Percentiles rank a stretch among this genome's conserved stretches.
These are phyloP conservation scores for Yamadazyma conglobata DNA, from an alignment of 1,139 yeast genomes.

Conservation along the genomic window DNA sequence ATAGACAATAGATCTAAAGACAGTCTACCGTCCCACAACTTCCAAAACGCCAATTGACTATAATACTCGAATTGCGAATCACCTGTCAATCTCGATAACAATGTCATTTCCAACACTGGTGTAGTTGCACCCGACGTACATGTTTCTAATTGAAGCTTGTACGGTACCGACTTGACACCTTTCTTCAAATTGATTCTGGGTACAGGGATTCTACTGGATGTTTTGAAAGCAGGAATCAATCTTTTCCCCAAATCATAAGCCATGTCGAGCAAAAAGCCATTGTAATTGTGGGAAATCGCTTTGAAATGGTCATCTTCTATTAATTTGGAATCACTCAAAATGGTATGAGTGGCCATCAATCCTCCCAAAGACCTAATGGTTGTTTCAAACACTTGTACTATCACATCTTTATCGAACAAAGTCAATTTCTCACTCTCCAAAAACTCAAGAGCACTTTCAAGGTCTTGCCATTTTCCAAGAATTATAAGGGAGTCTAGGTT, in stretches of 20 bases:
- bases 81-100: conserved; percentile 69
- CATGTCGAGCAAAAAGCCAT: conserved; percentile 63
- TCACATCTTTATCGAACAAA: conserved; percentile 59
- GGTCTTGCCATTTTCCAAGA: conserved; percentile 58
- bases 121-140: conserved; percentile 88
- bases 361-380: conserved; percentile 82
- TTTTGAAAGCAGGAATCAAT: conserved; percentile 62
- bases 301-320: conserved; percentile 5
- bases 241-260: conserved; percentile 74
- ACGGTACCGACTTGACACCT: conserved; percentile 48
- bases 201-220: conserved; percentile 59
- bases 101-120: conserved; percentile 73
- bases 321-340: conserved; percentile 49
- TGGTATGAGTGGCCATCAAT: conserved; percentile 69
- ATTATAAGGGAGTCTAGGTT: conserved; percentile 75
- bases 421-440: conserved; percentile 34
- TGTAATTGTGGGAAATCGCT: conserved; percentile 39
- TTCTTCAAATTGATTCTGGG: conserved; percentile 65
- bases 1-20: conserved; percentile 67
- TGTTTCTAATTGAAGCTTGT: conserved; percentile 52
- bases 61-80: conserved; percentile 67
- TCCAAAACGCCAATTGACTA: conserved; percentile 62
- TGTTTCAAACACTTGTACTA: conserved; percentile 84
- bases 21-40: conserved; percentile 68
- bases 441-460: conserved; percentile 47